phyloP scores from a whole-genome alignment of 1,284 basidiomycete genomes.

The Kwoniella shivajii region DNA sequence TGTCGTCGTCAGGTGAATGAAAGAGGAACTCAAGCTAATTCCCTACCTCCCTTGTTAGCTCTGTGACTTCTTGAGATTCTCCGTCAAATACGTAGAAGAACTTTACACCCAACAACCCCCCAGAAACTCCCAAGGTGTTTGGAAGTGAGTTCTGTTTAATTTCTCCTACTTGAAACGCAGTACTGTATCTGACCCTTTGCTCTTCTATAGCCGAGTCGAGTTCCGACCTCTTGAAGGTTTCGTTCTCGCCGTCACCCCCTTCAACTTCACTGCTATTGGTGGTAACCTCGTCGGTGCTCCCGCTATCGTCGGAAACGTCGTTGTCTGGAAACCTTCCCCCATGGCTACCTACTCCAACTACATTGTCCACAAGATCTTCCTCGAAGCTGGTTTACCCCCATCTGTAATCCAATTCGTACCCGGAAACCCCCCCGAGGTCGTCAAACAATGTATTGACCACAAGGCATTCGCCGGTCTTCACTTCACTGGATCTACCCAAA shows the following conservation, averaged over 20 bases:
- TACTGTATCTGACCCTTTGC: constrained; percentile 9
- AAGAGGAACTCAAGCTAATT: not conserved
- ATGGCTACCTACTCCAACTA: constrained; percentile 95
- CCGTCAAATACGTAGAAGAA: constrained; percentile 95
- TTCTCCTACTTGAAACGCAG: not conserved
- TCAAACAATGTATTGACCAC: constrained; percentile 77
- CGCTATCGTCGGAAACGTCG: constrained; percentile 91
- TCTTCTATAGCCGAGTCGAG: constrained; percentile 73
- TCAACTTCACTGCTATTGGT: constrained; percentile 98
- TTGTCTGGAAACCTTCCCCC: constrained; percentile 97
- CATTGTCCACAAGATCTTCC: constrained; percentile 85
- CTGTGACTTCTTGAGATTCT: constrained; percentile 93
- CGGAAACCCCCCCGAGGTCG: constrained; percentile 77
- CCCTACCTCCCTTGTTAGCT: constrained; percentile 59
- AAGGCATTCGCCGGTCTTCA: constrained; percentile 84
- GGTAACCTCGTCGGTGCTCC: constrained; percentile 85
- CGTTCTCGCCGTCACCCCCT: constrained; percentile 94
- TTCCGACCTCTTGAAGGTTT: constrained; percentile 97
- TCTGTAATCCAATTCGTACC: constrained; percentile 98
- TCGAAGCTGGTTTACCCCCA: constrained; percentile 90
- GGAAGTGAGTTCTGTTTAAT: constrained; percentile 73
- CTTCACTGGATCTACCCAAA: constrained; percentile 94
- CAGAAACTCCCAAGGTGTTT: constrained; percentile 81
- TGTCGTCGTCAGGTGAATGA: not conserved
- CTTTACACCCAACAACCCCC: constrained; percentile 87